Conservation (phyloP, 2,329 filamentous ascomycete species). For the Xylariaceae sp. region DNA sequence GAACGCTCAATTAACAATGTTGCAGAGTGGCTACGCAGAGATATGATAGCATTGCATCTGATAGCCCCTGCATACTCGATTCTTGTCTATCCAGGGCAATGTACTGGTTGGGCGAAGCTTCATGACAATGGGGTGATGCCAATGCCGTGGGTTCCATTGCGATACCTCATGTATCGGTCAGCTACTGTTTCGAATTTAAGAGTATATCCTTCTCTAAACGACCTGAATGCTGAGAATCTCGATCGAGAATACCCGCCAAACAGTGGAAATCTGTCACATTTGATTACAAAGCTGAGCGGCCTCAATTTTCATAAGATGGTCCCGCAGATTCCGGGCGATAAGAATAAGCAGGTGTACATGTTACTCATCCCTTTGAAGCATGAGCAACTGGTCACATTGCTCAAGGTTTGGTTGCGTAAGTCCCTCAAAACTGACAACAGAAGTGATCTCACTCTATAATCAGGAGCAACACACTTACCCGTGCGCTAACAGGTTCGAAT, state of each 20-base stretch:
- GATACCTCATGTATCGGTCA: slow-evolving; percentile 24
- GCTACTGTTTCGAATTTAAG: slow-evolving; percentile 9
- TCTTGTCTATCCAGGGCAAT: slow-evolving; percentile 26
- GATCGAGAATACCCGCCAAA: slow-evolving; percentile 5
- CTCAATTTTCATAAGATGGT: slow-evolving; percentile 21
- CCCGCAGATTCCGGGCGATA: slow-evolving; percentile 19
- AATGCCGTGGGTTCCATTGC: slow-evolving; percentile 15
- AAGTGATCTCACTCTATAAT: background rate
- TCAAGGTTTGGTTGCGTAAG: slow-evolving; percentile 31
- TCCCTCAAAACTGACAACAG: slow-evolving; percentile 2
- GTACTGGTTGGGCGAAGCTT: slow-evolving; percentile 23
- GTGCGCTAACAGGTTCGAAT: slow-evolving; percentile 17
- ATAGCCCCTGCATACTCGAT: slow-evolving; percentile 26
- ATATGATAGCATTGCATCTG: slow-evolving; percentile 24
- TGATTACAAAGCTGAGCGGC: slow-evolving; percentile 19
- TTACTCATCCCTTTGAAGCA: slow-evolving; percentile 25
- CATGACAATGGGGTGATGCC: slow-evolving; percentile 8
- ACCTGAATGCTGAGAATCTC: slow-evolving; percentile 5
- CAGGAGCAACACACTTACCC: slow-evolving; percentile 6
- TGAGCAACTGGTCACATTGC: slow-evolving; percentile 17
- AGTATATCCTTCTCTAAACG: slow-evolving; percentile 19
- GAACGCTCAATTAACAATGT: slow-evolving; percentile 19
- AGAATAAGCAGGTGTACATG: slow-evolving; percentile 28
- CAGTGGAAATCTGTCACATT: slow-evolving; percentile 12
- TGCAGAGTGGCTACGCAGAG: slow-evolving; percentile 19